A percentile compares a stretch with the other conserved stretches of the same genome.
Conservation (phyloP, 805 yeast species). For the Wickerhamomyces tratensis region DNA sequence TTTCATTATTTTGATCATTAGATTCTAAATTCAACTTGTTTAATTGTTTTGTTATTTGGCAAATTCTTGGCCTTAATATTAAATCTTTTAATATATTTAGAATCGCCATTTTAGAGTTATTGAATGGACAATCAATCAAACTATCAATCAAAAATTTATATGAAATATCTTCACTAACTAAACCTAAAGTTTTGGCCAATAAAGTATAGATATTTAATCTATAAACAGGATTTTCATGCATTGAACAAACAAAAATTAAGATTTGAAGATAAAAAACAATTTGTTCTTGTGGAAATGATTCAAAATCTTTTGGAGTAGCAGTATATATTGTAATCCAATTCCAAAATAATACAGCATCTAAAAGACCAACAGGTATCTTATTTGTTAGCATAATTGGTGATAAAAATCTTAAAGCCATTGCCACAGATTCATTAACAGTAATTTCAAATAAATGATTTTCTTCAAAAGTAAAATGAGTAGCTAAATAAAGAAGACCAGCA, state of each 20-base stretch:
- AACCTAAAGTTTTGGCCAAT: slow-evolving; percentile 51
- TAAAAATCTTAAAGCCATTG: slow-evolving; percentile 29
- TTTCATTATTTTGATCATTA: not conserved
- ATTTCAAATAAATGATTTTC: slow-evolving; percentile 7
- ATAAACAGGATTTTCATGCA: slow-evolving; percentile 25
- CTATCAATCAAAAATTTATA: slow-evolving; percentile 58
- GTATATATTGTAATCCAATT: slow-evolving; percentile 24
- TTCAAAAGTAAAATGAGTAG: slow-evolving; percentile 14
- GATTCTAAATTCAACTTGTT: slow-evolving; percentile 1
- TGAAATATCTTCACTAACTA: slow-evolving; percentile 43
- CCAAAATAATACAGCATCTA: slow-evolving; percentile 24
- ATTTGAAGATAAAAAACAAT: slow-evolving; percentile 31
- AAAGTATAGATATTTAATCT: slow-evolving; percentile 45
- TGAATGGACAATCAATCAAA: slow-evolving; percentile 56
- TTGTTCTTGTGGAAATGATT: slow-evolving; percentile 21
- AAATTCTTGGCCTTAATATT: slow-evolving; percentile 26
- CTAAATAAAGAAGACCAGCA: slow-evolving; percentile 22
- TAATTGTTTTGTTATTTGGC: slow-evolving; percentile 1
- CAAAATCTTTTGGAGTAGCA: slow-evolving; percentile 11
- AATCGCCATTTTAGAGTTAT: slow-evolving; percentile 45
- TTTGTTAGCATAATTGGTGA: slow-evolving; percentile 28
- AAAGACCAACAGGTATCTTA: slow-evolving; percentile 14
- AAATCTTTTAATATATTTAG: slow-evolving; percentile 66
- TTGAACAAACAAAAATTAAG: slow-evolving; percentile 27
- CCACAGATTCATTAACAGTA: slow-evolving; percentile 22